Conservation (phyloP, 2,329 filamentous ascomycete genomes). For the Scedosporium apiospermum region DNA sequence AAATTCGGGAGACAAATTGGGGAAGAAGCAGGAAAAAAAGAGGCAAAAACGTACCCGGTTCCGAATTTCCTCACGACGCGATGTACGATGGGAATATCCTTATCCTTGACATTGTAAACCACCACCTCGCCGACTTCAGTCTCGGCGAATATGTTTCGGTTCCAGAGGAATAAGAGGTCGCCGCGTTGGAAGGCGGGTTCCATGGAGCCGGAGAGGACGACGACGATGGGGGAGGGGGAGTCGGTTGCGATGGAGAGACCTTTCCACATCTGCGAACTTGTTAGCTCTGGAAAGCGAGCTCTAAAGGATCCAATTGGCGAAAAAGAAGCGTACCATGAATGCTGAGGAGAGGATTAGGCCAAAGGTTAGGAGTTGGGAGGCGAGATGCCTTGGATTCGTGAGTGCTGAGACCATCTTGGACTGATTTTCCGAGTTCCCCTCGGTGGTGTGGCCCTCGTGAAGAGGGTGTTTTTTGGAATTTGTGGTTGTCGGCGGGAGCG, state of each 20-base stretch:
- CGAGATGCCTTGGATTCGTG: slow-evolving; percentile 68
- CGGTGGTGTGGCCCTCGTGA: background rate
- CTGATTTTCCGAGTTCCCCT: background rate
- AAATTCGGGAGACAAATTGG: no score
- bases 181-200: slow-evolving; percentile 74
- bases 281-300: background rate
- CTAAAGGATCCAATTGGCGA: background rate
- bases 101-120: slow-evolving; percentile 73
- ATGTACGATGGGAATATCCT: slow-evolving; percentile 97
- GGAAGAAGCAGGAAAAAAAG: background rate
- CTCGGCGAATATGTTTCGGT: slow-evolving; percentile 50
- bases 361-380: slow-evolving; percentile 81
- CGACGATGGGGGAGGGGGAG: slow-evolving; percentile 68
- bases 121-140: slow-evolving; percentile 49
- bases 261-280: slow-evolving; percentile 61
- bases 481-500: no score
- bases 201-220: slow-evolving; percentile 78
- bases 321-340: slow-evolving; percentile 58
- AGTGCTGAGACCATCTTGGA: slow-evolving; percentile 57
- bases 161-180: slow-evolving; percentile 70
- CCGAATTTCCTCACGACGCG: slow-evolving; percentile 71
- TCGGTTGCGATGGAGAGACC: slow-evolving; percentile 71
- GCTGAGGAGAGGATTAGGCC: slow-evolving; percentile 81
- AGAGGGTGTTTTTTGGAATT: no score
- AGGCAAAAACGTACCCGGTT: slow-evolving; percentile 31